phyloP scores from a whole-genome alignment of 805 yeast species.

The Clavispora santaluciae region DNA sequence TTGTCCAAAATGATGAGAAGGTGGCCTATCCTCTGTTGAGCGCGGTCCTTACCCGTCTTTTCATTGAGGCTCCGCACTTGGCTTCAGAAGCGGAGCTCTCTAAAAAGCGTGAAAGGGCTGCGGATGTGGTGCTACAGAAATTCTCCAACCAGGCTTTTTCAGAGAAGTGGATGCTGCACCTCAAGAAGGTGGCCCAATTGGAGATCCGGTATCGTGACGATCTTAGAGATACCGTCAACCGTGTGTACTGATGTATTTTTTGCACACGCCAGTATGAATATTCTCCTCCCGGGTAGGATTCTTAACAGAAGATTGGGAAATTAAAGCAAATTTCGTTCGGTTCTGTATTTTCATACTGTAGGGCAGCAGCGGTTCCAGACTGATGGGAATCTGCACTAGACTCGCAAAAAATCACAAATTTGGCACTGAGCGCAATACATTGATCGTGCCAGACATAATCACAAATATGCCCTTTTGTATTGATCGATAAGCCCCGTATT shows the following conservation, averaged over 20 bases:
- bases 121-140: slow-evolving; percentile 40
- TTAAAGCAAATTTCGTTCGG: too few relatives aligned
- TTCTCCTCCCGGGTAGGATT: too few relatives aligned
- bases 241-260: slow-evolving; percentile 18
- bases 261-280: too few relatives aligned
- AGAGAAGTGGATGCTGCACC: slow-evolving; percentile 43
- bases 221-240: slow-evolving; percentile 22
- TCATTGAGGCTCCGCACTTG: slow-evolving; percentile 27
- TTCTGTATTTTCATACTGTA: too few relatives aligned
- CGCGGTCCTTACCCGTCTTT: slow-evolving; percentile 44
- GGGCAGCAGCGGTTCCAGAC: too few relatives aligned
- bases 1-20: slow-evolving; percentile 4
- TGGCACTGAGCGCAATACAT: too few relatives aligned
- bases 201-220: slow-evolving; percentile 25
- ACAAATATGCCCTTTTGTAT: too few relatives aligned
- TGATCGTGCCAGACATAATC: too few relatives aligned
- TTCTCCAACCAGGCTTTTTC: slow-evolving; percentile 63
- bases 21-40: slow-evolving; percentile 42
- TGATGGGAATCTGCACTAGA: too few relatives aligned
- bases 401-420: too few relatives aligned
- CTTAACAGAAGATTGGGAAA: too few relatives aligned
- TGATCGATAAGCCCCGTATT: too few relatives aligned
- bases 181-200: slow-evolving; percentile 15
- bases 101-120: slow-evolving; percentile 43
- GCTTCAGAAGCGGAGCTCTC: slow-evolving; percentile 28